Base-by-base conservation (phyloP, 2,329 filamentous ascomycete genomes). In the Aureobasidium sp. region DNA sequence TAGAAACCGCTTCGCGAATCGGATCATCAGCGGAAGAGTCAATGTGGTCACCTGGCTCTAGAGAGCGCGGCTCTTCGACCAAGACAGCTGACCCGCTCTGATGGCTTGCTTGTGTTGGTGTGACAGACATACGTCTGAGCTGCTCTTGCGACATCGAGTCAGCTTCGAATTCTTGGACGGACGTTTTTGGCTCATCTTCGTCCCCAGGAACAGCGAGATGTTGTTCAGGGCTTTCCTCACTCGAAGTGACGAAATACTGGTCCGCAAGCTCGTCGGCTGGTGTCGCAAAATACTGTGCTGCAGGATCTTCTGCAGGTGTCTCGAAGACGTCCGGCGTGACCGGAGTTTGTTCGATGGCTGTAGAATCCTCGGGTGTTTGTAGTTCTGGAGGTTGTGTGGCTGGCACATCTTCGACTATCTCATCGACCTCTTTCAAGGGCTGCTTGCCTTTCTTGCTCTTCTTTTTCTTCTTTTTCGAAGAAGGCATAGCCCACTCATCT, bases 381-480 rank as follows among this genome's bases (percentile, higher is more conserved):
- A 32, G 12, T 7, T 37, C 51, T 29, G 23, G 26, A 26, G 7
- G 20, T 20, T 29, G 23, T 29, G 26, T 41, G 4, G 6, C 15
- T 29, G 26, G 9, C 12, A n/a, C 26, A 37, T 46, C 27, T 56
- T 57, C 41, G 5, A n/a, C 6, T 13, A 1, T 12, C 17, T 57
- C n/a, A n/a, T 26, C 41, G 15, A 20, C 7, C 27, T 37, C 26
- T 44, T 17, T n/a, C 48, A 57, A 23, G 20, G 61, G 32, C 42
- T 66, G 51, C 36, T 64, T 58, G 20, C 58, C 58, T 59, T 69
- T 69, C 62, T 69, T 70, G 13, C 64, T 62, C 52, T 67, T 69
- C 46, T 68, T 68, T 50, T 69, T 68, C 53, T 65, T 67, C 36
- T 66, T 68, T 29, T 64, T 66, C 13, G 66, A 64, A 9, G 41